These are phyloP conservation scores for Coemansia sp. DNA, from an alignment of 192 early-diverging fungal genomes.

Conservation along the genomic window DNA sequence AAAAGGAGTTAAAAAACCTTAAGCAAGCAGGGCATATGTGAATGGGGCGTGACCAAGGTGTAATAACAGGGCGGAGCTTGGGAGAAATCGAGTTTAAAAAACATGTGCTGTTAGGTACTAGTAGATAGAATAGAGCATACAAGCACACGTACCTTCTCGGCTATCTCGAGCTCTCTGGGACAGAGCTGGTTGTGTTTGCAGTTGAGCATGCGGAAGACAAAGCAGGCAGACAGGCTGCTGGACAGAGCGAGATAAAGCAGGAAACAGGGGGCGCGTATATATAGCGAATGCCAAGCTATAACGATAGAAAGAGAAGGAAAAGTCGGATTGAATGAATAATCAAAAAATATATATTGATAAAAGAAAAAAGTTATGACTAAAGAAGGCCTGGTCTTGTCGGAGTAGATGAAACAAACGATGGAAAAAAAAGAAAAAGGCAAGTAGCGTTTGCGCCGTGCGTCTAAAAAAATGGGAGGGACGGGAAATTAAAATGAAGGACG, in stretches of 20 bases:
- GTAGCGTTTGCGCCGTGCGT: neutral
- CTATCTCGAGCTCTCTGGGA: conserved; percentile 58
- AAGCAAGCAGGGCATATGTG: neutral
- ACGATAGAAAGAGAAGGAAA: too few species aligned
- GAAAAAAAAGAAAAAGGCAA: too few species aligned
- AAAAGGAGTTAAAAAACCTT: neutral
- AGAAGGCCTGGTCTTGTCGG: neutral
- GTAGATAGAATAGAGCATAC: neutral
- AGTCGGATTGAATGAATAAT: neutral
- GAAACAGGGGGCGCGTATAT: neutral
- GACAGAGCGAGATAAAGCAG: neutral
- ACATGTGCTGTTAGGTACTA: neutral
- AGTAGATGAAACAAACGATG: too few species aligned
- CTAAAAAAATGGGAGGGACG: neutral
- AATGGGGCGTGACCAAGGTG: neutral
- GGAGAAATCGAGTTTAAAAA: neutral
- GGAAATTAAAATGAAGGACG: conserved; percentile 3
- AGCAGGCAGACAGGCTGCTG: too few species aligned
- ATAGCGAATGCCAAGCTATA: too few species aligned
- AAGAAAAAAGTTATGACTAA: neutral
- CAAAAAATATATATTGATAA: neutral
- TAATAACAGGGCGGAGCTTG: neutral
- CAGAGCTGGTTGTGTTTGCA: conserved; percentile 51
- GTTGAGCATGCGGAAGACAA: conserved; percentile 29
- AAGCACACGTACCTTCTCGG: conserved; percentile 54